Percentiles rank a stretch among this genome's conserved stretches.
These are phyloP conservation scores for Lasiodiplodia citricola DNA, from an alignment of 2,329 filamentous ascomycete genomes.

Conservation along the genomic window DNA sequence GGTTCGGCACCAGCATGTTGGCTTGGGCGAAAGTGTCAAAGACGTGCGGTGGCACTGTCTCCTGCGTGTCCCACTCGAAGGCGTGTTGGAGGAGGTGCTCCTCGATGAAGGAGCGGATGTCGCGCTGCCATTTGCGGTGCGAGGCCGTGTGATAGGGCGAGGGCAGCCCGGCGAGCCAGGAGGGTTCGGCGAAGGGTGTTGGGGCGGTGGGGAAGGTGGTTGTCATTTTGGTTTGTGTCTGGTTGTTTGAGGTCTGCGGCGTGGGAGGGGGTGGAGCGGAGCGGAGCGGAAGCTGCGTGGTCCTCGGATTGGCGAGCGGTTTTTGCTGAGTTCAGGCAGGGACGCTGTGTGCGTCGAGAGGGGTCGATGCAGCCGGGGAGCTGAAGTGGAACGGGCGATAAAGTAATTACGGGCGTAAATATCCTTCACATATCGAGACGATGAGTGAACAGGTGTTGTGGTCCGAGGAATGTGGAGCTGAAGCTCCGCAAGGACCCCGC, in stretches of 20 bases:
- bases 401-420: not conserved
- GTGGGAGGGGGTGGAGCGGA: not conserved
- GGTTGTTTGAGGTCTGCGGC: not conserved
- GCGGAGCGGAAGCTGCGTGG: not conserved
- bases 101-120: constrained; percentile 68
- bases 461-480: constrained; percentile 15
- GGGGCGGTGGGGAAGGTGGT: constrained; percentile 20
- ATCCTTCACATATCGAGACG: not conserved
- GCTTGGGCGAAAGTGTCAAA: constrained; percentile 68
- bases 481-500: not conserved
- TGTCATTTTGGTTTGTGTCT: not conserved
- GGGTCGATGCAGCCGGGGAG: not conserved
- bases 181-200: constrained; percentile 74
- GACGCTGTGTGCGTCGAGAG: not conserved
- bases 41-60: constrained; percentile 67
- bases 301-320: not conserved
- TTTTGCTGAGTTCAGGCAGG: not conserved
- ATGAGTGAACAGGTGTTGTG: not conserved
- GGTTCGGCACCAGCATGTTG: constrained; percentile 72
- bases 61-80: constrained; percentile 72
- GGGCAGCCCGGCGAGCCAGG: constrained; percentile 72
- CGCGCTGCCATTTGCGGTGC: constrained; percentile 70
- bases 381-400: not conserved
- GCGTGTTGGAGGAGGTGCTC: constrained; percentile 67
- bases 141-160: constrained; percentile 73